Evolutionary conservation across 2,329 filamentous ascomycete genomes (phyloP).

Genomic region (Colletotrichum sp.): DNA sequence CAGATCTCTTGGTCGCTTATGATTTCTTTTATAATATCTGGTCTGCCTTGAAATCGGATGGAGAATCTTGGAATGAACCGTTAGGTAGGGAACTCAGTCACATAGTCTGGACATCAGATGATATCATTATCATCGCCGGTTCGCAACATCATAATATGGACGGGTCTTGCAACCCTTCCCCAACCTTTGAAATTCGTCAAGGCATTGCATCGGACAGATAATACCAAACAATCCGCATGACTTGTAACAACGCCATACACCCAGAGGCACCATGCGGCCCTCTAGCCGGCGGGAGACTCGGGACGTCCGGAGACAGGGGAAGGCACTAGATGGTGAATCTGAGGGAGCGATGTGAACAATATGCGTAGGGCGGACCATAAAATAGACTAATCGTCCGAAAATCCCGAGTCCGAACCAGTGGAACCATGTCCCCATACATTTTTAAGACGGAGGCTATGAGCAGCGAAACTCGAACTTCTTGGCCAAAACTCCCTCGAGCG

Average conservation of each 20-base stretch:
- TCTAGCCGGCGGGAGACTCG: neutral
- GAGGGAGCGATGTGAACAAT: neutral
- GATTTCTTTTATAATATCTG: neutral
- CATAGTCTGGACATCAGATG: neutral
- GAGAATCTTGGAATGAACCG: neutral
- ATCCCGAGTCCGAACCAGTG: neutral
- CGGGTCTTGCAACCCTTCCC: neutral
- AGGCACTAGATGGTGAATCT: neutral
- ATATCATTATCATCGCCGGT: neutral
- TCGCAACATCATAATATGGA: neutral
- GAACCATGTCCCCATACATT: slow-evolving; percentile 1
- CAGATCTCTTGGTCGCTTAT: neutral
- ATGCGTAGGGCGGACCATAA: neutral
- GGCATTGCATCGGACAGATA: neutral
- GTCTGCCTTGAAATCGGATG: neutral
- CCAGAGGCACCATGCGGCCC: neutral
- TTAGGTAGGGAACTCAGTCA: neutral
- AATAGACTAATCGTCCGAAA: neutral
- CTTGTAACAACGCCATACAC: neutral
- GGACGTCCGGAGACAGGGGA: neutral
- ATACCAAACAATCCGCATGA: neutral
- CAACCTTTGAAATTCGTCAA: neutral
- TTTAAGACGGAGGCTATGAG: neutral
- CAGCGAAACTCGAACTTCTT: slow-evolving; percentile 15
- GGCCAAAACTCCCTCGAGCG: neutral